Conservation (phyloP, 2,329 filamentous ascomycete species). For the Fusarium zealandicum region DNA sequence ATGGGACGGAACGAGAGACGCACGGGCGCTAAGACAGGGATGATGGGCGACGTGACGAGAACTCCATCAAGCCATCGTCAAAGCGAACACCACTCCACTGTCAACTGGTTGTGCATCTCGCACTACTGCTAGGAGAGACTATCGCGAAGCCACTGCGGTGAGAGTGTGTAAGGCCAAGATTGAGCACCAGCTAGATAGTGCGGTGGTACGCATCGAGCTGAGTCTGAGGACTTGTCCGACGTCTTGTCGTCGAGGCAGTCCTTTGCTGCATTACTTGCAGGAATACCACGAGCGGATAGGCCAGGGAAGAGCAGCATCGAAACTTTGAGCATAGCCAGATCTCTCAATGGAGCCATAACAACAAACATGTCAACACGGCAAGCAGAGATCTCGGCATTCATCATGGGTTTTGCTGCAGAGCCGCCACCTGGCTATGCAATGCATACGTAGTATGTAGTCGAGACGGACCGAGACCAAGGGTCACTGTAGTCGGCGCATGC, state of each 20-base stretch:
- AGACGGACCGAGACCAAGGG: slow-evolving; percentile 33
- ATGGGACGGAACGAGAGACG: slow-evolving; percentile 38
- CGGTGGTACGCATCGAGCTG: neutral
- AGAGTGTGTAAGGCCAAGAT: slow-evolving; percentile 4
- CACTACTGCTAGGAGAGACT: slow-evolving; percentile 29
- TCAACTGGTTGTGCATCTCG: slow-evolving; percentile 22
- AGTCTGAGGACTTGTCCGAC: neutral
- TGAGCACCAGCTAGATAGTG: neutral
- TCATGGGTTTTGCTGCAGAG: slow-evolving; percentile 11
- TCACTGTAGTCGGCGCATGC: slow-evolving; percentile 19
- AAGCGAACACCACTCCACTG: slow-evolving; percentile 32
- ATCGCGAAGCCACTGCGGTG: slow-evolving; percentile 14
- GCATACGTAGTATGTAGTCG: slow-evolving; percentile 24
- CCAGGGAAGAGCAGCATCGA: neutral
- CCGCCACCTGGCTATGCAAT: slow-evolving; percentile 10
- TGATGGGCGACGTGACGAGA: slow-evolving; percentile 32
- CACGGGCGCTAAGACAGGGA: slow-evolving; percentile 36
- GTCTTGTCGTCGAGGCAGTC: neutral
- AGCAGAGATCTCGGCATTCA: slow-evolving; percentile 4
- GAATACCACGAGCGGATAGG: no score
- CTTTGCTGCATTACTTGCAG: no score
- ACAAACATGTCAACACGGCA: neutral
- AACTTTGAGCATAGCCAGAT: neutral
- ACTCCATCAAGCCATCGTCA: slow-evolving; percentile 22
- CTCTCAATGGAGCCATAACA: neutral